Evolutionary conservation across 495 filamentous ascomycete species (phyloP).

Genomic region (Cryomyces minteri): DNA sequence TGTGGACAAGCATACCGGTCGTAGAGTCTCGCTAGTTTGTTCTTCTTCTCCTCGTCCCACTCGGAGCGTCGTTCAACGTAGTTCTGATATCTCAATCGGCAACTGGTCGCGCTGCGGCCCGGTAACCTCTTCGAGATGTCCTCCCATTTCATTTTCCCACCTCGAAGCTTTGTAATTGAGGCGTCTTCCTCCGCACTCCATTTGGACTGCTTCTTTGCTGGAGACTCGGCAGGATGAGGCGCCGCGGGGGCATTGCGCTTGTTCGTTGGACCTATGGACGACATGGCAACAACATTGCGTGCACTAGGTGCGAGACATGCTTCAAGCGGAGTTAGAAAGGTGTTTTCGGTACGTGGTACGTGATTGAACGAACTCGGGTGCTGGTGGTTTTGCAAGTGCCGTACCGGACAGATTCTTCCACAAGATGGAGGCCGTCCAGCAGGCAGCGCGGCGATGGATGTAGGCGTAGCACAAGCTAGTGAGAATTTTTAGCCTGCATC

Average conservation of each 20-base stretch:
- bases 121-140: slow-evolving; percentile 84
- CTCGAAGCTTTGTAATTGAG: slow-evolving; percentile 73
- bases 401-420: neutral
- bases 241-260: slow-evolving; percentile 29
- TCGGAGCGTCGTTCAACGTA: slow-evolving; percentile 79
- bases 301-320: too few relatives aligned
- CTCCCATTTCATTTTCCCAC: slow-evolving; percentile 92
- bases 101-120: slow-evolving; percentile 81
- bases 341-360: slow-evolving; percentile 7
- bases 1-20: slow-evolving; percentile 94
- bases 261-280: too few relatives aligned
- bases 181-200: slow-evolving; percentile 88
- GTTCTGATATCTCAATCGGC: slow-evolving; percentile 91
- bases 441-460: too few relatives aligned
- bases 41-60: slow-evolving; percentile 96
- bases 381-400: too few relatives aligned
- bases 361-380: too few relatives aligned
- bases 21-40: slow-evolving; percentile 85
- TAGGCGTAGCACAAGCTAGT: slow-evolving; percentile 6
- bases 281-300: too few relatives aligned
- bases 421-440: too few relatives aligned
- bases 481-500: neutral
- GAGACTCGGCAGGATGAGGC: slow-evolving; percentile 42
- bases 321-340: neutral
- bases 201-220: slow-evolving; percentile 89